These are phyloP conservation scores for Ophiostoma triangulosporum DNA, from an alignment of 2,329 filamentous ascomycete species.

Conservation along the genomic window DNA sequence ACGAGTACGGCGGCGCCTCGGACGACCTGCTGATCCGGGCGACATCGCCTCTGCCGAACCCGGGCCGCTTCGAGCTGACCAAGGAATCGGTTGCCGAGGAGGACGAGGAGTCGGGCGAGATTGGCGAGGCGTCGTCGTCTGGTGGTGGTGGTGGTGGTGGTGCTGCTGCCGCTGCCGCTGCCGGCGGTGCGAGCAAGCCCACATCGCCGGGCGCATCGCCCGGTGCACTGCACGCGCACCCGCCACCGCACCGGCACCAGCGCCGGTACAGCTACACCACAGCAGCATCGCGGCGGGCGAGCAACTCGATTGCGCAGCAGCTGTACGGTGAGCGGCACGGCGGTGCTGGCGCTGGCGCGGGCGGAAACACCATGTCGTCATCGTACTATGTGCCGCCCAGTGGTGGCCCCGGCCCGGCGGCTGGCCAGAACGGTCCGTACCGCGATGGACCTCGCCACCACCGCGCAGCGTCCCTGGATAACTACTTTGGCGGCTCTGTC, in stretches of 20 bases:
- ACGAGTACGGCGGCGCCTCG: conserved; percentile 20
- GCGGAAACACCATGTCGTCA: conserved; percentile 1
- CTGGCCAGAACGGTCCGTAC: neutral
- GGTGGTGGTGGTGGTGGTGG: no score
- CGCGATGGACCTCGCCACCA: neutral
- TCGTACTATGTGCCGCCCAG: neutral
- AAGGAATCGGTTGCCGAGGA: conserved; percentile 28
- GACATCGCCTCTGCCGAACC: conserved; percentile 53
- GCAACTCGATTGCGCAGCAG: conserved; percentile 38
- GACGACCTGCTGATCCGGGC: conserved; percentile 59
- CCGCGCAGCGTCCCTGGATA: conserved; percentile 14
- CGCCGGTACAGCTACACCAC: conserved; percentile 42
- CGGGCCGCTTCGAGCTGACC: conserved; percentile 59
- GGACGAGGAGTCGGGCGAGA: conserved; percentile 14
- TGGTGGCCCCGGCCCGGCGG: neutral
- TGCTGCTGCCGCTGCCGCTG: neutral
- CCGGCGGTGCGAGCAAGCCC: neutral
- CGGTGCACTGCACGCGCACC: conserved; percentile 23
- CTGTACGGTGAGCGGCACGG: conserved; percentile 27
- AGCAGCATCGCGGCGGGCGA: conserved; percentile 31
- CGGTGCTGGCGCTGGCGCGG: neutral
- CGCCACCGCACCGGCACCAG: conserved; percentile 33
- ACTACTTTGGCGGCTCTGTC: conserved; percentile 38
- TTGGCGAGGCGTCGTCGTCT: neutral
- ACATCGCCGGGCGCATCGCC: neutral